Evolutionary conservation across 1,284 basidiomycete genomes (phyloP).

Genomic region (Apiotrichum porosum): DNA sequence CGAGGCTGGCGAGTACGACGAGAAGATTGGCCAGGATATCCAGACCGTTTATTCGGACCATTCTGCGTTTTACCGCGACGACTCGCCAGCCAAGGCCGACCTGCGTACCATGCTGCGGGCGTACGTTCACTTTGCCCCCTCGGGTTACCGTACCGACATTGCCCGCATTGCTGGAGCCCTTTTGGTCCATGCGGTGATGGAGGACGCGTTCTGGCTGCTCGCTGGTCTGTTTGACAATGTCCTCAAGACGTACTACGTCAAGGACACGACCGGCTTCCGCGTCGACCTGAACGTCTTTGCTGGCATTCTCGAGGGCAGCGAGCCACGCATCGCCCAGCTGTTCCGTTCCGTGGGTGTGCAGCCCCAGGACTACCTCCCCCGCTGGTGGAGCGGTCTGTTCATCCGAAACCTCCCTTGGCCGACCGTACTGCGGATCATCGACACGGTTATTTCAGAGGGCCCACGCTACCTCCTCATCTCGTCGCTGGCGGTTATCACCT

Average conservation of each 20-base stretch:
- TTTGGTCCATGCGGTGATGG: slow-evolving; percentile 74
- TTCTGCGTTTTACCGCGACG: slow-evolving; percentile 30
- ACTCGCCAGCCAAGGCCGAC: slow-evolving; percentile 37
- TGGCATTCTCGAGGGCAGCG: slow-evolving; percentile 64
- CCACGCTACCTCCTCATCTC: slow-evolving; percentile 74
- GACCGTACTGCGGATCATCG: slow-evolving; percentile 75
- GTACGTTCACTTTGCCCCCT: slow-evolving; percentile 53
- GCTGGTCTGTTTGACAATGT: slow-evolving; percentile 69
- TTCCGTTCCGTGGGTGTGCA: slow-evolving; percentile 49
- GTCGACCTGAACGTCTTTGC: slow-evolving; percentile 74
- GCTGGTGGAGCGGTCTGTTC: slow-evolving; percentile 56
- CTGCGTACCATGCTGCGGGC: slow-evolving; percentile 42
- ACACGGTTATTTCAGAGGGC: slow-evolving; percentile 80
- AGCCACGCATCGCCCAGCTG: slow-evolving; percentile 62
- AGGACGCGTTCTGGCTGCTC: slow-evolving; percentile 80
- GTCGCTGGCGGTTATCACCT: slow-evolving; percentile 63
- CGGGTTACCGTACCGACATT: slow-evolving; percentile 63
- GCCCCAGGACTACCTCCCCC: slow-evolving; percentile 45
- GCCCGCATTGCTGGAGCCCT: slow-evolving; percentile 71
- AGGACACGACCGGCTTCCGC: slow-evolving; percentile 66
- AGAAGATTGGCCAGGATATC: slow-evolving; percentile 62
- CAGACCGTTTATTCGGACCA: slow-evolving; percentile 41
- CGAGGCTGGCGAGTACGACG: slow-evolving; percentile 55
- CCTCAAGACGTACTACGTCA: slow-evolving; percentile 68
- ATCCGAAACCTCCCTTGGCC: slow-evolving; percentile 70